These are phyloP conservation scores for Rhodotorula sp. DNA, from an alignment of 1,284 basidiomycete species.

Conservation along the genomic window DNA sequence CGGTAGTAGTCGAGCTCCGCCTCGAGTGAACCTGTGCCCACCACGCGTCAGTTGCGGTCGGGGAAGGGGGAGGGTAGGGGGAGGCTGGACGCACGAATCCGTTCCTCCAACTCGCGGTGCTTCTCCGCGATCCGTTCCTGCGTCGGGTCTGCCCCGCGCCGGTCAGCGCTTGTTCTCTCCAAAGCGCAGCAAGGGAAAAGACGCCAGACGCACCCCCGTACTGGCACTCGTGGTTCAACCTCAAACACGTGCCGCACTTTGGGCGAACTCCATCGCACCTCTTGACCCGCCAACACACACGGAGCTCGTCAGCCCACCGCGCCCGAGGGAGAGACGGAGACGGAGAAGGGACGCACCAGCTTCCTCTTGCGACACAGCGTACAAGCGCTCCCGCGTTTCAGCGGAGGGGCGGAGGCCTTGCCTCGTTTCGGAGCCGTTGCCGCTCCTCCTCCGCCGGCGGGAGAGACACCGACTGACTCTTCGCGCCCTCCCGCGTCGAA, in stretches of 20 bases:
- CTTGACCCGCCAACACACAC: not conserved
- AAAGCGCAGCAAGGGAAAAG: no score
- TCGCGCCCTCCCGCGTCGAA: no score
- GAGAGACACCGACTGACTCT: no score
- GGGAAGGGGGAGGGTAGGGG: not conserved
- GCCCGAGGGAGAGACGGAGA: not conserved
- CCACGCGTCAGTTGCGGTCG: not conserved
- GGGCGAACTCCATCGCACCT: slow-evolving; percentile 32
- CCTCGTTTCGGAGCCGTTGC: not conserved
- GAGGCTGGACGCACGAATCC: slow-evolving; percentile 16
- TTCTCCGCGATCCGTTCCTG: slow-evolving; percentile 27
- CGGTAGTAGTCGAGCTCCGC: slow-evolving; percentile 32
- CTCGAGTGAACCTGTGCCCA: slow-evolving; percentile 21
- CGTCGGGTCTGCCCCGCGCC: slow-evolving; percentile 30
- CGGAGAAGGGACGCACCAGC: slow-evolving; percentile 16
- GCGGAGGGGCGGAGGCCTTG: slow-evolving; percentile 10
- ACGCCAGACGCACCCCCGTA: slow-evolving; percentile 28
- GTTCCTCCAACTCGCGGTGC: slow-evolving; percentile 26
- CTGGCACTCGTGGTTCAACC: slow-evolving; percentile 33
- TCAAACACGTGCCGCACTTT: slow-evolving; percentile 27
- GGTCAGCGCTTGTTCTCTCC: no score
- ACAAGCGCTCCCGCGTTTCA: slow-evolving; percentile 30
- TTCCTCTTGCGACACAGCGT: slow-evolving; percentile 30
- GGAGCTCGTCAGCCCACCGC: not conserved
- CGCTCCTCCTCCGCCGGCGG: no score